Base-by-base conservation (phyloP, 495 filamentous ascomycete genomes). In the Cenococcum geophilum region DNA sequence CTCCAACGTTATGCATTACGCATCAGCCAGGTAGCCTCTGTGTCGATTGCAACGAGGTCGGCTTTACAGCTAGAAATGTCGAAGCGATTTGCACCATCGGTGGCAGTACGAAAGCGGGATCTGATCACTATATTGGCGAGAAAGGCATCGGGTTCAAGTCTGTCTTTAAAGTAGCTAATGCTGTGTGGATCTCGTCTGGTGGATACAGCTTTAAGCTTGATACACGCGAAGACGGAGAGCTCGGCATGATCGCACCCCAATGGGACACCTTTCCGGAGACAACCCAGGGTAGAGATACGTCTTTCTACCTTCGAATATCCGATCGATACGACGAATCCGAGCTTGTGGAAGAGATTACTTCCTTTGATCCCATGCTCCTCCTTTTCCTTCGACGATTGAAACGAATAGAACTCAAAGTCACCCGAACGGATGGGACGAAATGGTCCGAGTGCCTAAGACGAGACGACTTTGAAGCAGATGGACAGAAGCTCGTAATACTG, bases 81-180 rank as follows among this genome's bases (percentile, higher is more conserved):
- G 10, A 57, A 16, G 59, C 66, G 1, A 59, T 68, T 10, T 68
- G 66, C 55, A 14, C 61, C 16, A 54, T 66, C 14, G 23, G 27
- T 20, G 22, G 22, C 22, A 65, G 62, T 35, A 65, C 63, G 16
- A 68, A 68, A 47, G 47, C 42, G 6, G 51, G 48, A 5, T n/a
- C 35, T 21, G 47, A 37, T 12, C 27, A 22, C 5, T 16, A 60
- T 40, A 68, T 66, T 34, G 66, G 52, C 11, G 66, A 69, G 32
- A 69, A 69, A 37, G 66, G 66, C 21, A 63, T 69, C 40, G 66
- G 66, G 4, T 69, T 69, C 66, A 69, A 69, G 37, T 60, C 63
- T 20, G 66, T 63, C 1, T 69, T 69, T 48, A 63, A 58, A 20
- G 59, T 66, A 1, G 59, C 59, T 3, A 47, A 63, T 43, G 34